Conservation (phyloP, 768 basidiomycete species). For the Leccinum fibrillosum region DNA sequence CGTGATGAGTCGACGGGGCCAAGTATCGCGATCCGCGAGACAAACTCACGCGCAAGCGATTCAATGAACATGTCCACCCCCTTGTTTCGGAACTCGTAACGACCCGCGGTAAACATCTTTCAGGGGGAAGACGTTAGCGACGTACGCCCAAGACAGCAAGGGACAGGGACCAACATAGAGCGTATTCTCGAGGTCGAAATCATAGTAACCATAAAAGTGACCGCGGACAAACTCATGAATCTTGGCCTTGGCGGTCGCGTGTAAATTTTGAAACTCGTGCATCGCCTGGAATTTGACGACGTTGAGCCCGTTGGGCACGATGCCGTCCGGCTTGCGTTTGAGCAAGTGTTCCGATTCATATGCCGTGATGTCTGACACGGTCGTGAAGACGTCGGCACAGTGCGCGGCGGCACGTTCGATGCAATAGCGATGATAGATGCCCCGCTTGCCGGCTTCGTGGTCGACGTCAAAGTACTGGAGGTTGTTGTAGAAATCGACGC, state of each 20-base stretch:
- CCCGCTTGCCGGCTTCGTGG: constrained; percentile 98
- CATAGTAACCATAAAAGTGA: constrained; percentile 97
- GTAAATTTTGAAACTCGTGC: constrained; percentile 98
- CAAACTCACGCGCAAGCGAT: constrained; percentile 74
- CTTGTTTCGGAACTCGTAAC: constrained; percentile 99
- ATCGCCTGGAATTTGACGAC: constrained; percentile 99
- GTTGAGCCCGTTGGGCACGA: constrained; percentile 95
- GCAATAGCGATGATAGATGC: constrained; percentile 98
- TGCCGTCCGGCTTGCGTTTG: constrained; percentile 96
- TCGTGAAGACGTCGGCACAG: constrained; percentile 98
- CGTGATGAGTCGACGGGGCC: neutral
- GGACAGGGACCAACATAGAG: constrained; percentile 56
- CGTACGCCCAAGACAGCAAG: neutral
- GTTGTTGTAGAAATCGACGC: constrained; percentile 99
- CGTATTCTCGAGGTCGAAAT: constrained; percentile 93
- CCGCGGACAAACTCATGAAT: constrained; percentile 98
- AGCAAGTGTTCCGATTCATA: constrained; percentile 95
- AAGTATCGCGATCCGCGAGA: neutral
- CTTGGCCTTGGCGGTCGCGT: constrained; percentile 91
- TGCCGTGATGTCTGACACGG: constrained; percentile 96
- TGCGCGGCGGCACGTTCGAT: constrained; percentile 94
- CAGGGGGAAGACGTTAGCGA: constrained; percentile 2
- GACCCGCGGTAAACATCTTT: constrained; percentile 98
- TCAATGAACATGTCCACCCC: constrained; percentile 99
- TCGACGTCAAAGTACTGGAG: constrained; percentile 99